These are phyloP conservation scores for Jackrogersella multiformis DNA, from an alignment of 495 filamentous ascomycete species.

Conservation along the genomic window DNA sequence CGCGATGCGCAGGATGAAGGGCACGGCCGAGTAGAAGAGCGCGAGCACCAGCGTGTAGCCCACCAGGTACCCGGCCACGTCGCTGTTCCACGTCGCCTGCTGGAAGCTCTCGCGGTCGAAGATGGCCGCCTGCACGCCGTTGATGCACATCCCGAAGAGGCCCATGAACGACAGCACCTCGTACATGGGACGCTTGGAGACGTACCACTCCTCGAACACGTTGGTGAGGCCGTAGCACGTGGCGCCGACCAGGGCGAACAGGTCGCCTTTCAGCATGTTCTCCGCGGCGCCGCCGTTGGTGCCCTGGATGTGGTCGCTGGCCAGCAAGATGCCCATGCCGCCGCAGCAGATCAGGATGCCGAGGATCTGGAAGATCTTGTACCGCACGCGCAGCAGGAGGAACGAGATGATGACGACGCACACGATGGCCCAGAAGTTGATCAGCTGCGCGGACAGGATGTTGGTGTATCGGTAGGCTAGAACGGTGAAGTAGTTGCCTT, in stretches of 20 bases:
- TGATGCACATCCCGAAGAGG: slow-evolving; percentile 90
- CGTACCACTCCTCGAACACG: slow-evolving; percentile 91
- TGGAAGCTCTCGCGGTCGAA: slow-evolving; percentile 83
- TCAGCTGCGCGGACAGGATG: slow-evolving; percentile 88
- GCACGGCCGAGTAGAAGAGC: slow-evolving; percentile 88
- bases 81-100: slow-evolving; percentile 70
- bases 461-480: slow-evolving; percentile 93
- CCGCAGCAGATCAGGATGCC: slow-evolving; percentile 93
- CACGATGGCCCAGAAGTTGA: slow-evolving; percentile 99
- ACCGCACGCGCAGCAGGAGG: slow-evolving; percentile 82
- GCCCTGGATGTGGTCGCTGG: slow-evolving; percentile 83
- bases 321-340: slow-evolving; percentile 89
- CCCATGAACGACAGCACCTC: slow-evolving; percentile 93
- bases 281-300: slow-evolving; percentile 67
- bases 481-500: slow-evolving; percentile 98
- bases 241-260: slow-evolving; percentile 89
- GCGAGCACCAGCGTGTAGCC: slow-evolving; percentile 86
- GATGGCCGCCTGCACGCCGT: slow-evolving; percentile 86
- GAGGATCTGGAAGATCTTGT: slow-evolving; percentile 80
- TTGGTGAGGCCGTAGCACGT: slow-evolving; percentile 93
- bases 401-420: slow-evolving; percentile 89
- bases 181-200: slow-evolving; percentile 85
- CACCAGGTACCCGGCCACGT: slow-evolving; percentile 80
- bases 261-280: slow-evolving; percentile 89
- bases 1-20: slow-evolving; percentile 85